Evolutionary conservation across 805 yeast genomes (phyloP), one percentile per base, ranked within the genome.

Genomic region (Clavispora phyllophila): DNA sequence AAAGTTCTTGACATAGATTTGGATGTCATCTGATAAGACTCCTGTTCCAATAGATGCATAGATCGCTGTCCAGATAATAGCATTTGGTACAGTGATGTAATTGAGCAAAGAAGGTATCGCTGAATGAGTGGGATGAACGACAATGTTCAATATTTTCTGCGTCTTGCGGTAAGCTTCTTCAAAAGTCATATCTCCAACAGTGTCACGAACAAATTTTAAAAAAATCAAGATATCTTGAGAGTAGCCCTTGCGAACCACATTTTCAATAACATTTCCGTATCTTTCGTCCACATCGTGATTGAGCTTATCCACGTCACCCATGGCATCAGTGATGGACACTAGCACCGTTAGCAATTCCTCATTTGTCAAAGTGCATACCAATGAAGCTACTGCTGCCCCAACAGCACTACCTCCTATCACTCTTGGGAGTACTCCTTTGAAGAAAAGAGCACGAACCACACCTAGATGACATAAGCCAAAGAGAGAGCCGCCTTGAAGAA

Each of bases 381-480:
- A 68, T 0, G 95, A 81, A 0, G 96, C 98, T 15, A 90, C 89
- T 1, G 90, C 83, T 0, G 98, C 95, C 1, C 99, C 99, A 46
- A 88, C 85, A 0, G 96, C 93, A 44, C 90, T 84, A 0, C 99
- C 99, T 6, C 91, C 86, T 18, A 91, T 79, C 2, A 93, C 85
- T 33, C 84, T 68, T 0, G 99, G 99, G 40, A 93, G 68, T 29
- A 90, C 65, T 1, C 85, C 83, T 48, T 84, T 81, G 49, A 76
- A 75, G 46, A 83, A 77, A n/a, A 93, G 68, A 0, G 93, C 91
- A 48, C 84, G 84, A 8, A 91, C 86, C 1, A 90, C 96, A 2
- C 99, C 99, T 27, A 93, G 59, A 61, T 93, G 99, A 55, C 96
- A 90, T 47, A 93, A 67, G 0, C 99, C 98, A 66, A 91, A 93